These are phyloP conservation scores for Onygena corvina DNA, from an alignment of 2,329 filamentous ascomycete species.

Conservation along the genomic window DNA sequence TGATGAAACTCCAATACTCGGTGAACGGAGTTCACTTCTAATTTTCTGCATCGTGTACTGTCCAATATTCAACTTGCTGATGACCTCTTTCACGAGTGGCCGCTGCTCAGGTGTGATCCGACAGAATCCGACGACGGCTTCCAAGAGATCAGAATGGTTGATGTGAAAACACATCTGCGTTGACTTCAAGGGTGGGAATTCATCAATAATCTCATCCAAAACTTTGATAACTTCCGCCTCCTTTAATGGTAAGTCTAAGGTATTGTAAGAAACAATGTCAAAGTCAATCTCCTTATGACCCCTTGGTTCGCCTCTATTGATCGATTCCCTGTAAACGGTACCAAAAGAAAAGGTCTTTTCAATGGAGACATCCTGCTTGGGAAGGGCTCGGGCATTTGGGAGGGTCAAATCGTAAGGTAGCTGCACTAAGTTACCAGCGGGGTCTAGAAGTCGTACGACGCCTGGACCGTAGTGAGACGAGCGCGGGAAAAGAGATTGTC, in stretches of 20 bases:
- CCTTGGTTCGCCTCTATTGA: constrained; percentile 66
- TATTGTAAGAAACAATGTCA: constrained; percentile 78
- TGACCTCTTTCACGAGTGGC: constrained; percentile 61
- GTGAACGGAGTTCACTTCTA: constrained; percentile 66
- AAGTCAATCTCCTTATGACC: constrained; percentile 88
- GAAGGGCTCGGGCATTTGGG: constrained; percentile 73
- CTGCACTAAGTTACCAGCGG: constrained; percentile 76
- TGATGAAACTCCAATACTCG: constrained; percentile 66
- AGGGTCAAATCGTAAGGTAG: constrained; percentile 89
- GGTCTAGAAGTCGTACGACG: constrained; percentile 68
- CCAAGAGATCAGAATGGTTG: constrained; percentile 75
- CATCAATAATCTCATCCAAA: constrained; percentile 73
- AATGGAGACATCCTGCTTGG: constrained; percentile 50
- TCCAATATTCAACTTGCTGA: constrained; percentile 78
- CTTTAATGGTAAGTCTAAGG: constrained; percentile 70
- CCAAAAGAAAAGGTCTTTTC: constrained; percentile 79
- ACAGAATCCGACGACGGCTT: constrained; percentile 82
- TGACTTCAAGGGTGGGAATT: constrained; percentile 62
- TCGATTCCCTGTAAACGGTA: constrained; percentile 68
- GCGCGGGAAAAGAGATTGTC: constrained; percentile 66
- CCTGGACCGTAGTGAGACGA: constrained; percentile 65
- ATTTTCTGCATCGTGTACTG: constrained; percentile 75
- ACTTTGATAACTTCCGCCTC: constrained; percentile 93
- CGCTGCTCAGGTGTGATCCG: constrained; percentile 59
- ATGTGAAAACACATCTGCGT: constrained; percentile 77